Evolutionary conservation across 331 rosid species (phyloP).

Genomic region (Saraca asoca): DNA sequence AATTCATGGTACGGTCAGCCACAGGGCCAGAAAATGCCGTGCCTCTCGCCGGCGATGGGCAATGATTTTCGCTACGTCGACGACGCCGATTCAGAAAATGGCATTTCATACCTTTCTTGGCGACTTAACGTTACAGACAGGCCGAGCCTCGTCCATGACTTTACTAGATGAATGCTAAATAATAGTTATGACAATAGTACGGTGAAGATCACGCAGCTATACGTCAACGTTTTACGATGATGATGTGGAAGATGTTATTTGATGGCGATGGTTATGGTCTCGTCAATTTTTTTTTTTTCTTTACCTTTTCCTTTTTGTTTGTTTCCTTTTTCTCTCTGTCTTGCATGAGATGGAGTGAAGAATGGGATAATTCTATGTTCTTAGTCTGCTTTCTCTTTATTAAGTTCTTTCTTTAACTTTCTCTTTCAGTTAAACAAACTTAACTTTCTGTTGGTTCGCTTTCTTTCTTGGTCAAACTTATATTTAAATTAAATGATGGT

Average conservation of each 20-base stretch:
- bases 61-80: slow-evolving; percentile 64
- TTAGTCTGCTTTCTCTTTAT: slow-evolving; percentile 45
- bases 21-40: slow-evolving; percentile 65
- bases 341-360: slow-evolving; percentile 50
- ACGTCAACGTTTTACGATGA: slow-evolving; percentile 47
- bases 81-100: slow-evolving; percentile 48
- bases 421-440: slow-evolving; percentile 51
- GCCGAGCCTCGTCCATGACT: slow-evolving; percentile 86
- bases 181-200: background rate
- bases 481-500: background rate
- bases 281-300: slow-evolving; percentile 33
- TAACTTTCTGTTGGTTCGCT: slow-evolving; percentile 36
- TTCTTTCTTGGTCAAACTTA: slow-evolving; percentile 8
- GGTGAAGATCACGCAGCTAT: slow-evolving; percentile 46
- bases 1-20: slow-evolving; percentile 57
- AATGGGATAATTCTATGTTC: slow-evolving; percentile 58
- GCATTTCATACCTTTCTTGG: slow-evolving; percentile 89
- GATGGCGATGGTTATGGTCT: slow-evolving; percentile 52
- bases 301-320: slow-evolving; percentile 44
- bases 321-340: slow-evolving; percentile 42
- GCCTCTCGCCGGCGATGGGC: slow-evolving; percentile 54
- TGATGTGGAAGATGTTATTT: slow-evolving; percentile 44
- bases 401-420: slow-evolving; percentile 34
- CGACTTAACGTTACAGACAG: slow-evolving; percentile 88
- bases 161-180: slow-evolving; percentile 58